These are phyloP conservation scores for Mallotus japonicus DNA, from an alignment of 441 rosid species.

Conservation along the genomic window DNA sequence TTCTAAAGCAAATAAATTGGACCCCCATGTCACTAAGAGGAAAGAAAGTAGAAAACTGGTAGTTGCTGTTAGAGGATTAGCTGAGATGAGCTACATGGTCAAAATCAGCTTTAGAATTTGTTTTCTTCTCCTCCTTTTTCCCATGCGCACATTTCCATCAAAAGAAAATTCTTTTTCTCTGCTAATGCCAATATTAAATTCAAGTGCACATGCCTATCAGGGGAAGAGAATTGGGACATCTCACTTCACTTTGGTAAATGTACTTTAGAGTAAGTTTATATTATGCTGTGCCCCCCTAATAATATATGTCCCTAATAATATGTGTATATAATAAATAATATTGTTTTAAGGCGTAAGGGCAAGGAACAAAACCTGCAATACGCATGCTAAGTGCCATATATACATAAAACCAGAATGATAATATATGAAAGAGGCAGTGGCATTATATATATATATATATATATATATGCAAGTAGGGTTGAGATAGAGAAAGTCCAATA, in stretches of 20 bases:
- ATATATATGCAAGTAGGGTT: too few species aligned
- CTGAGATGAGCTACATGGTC: slow-evolving; percentile 26
- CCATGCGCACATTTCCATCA: slow-evolving; percentile 38
- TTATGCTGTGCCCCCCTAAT: background rate
- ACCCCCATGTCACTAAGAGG: background rate
- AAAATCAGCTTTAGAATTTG: slow-evolving; percentile 32
- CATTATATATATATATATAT: background rate
- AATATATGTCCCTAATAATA: background rate
- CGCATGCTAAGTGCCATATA: slow-evolving; percentile 31
- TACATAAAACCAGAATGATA: background rate
- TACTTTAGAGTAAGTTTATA: background rate
- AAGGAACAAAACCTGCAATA: slow-evolving; percentile 18
- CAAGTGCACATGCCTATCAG: background rate
- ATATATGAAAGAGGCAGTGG: background rate
- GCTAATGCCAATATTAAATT: background rate
- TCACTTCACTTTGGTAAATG: background rate
- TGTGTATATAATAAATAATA: background rate
- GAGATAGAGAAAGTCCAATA: background rate
- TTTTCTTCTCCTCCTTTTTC: slow-evolving; percentile 25
- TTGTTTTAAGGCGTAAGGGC: background rate
- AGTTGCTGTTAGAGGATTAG: slow-evolving; percentile 13
- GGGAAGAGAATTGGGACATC: background rate
- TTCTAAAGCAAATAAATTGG: background rate
- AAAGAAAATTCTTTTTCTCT: slow-evolving; percentile 20
- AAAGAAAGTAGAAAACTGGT: background rate